Evolutionary conservation across 208 protist species (phyloP).

Genomic region (Phytomonas sp.): DNA sequence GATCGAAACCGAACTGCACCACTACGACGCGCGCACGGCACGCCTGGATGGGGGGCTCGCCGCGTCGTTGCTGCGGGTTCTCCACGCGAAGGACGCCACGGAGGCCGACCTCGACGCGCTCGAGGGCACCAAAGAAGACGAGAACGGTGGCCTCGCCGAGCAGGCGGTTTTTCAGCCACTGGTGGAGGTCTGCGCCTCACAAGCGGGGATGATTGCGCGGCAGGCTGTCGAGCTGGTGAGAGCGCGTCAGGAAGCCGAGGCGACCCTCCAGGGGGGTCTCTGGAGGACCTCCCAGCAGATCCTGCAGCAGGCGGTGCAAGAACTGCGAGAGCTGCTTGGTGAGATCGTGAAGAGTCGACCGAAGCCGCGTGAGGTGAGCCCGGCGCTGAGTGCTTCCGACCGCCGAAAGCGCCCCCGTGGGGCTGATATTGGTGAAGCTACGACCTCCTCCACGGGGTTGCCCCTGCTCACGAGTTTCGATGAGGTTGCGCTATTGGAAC

Average conservation of each 20-base stretch:
- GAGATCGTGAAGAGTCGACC: not conserved
- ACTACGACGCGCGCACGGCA: slow-evolving; percentile 16
- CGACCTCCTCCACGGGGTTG: not conserved
- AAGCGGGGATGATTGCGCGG: slow-evolving; percentile 24
- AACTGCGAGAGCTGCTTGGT: not conserved
- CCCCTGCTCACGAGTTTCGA: not conserved
- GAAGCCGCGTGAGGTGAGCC: not conserved
- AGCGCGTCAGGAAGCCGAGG: not conserved
- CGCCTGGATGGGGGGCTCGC: slow-evolving; percentile 17
- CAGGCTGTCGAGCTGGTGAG: slow-evolving; percentile 4
- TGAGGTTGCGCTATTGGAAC: not conserved
- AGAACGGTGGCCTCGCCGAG: slow-evolving; percentile 9
- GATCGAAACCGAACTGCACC: slow-evolving; percentile 19
- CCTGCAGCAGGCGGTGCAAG: not conserved
- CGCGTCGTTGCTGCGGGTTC: slow-evolving; percentile 18
- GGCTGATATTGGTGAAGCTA: not conserved
- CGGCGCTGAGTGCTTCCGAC: not conserved
- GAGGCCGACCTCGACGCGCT: too few relatives aligned
- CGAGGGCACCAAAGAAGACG: too few relatives aligned
- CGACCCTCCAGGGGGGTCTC: not conserved
- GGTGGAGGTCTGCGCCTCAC: slow-evolving; percentile 25
- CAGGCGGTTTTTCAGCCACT: slow-evolving; percentile 25
- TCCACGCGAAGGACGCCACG: not conserved
- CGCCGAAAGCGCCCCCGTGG: not conserved
- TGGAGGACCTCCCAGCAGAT: not conserved